phyloP scores from a whole-genome alignment of 108 stramenopile species.

The Stephanodiscus minutulus region DNA sequence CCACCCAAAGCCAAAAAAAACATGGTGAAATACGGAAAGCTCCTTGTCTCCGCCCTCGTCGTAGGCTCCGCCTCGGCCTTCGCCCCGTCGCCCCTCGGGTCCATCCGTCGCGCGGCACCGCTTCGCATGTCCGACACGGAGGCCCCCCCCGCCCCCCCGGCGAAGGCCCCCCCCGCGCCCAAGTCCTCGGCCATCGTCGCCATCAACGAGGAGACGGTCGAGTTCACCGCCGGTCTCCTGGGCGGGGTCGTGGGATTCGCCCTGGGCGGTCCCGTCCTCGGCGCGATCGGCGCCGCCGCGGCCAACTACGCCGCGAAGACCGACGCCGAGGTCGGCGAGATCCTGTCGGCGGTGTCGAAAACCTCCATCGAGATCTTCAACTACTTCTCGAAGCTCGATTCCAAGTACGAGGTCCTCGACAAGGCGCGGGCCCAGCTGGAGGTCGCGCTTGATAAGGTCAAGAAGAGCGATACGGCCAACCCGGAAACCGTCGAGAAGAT shows the following conservation, averaged over 20 bases:
- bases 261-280: constrained; percentile 56
- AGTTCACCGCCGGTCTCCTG: constrained; percentile 88
- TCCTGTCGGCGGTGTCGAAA: constrained; percentile 82
- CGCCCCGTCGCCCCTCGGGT: constrained; percentile 21
- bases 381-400: constrained; percentile 82
- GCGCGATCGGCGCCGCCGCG: constrained; percentile 42
- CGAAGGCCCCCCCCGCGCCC: constrained; percentile 19
- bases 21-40: constrained; percentile 51
- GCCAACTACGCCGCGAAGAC: constrained; percentile 86
- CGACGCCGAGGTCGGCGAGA: constrained; percentile 70
- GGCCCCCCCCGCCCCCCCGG: constrained; percentile 19
- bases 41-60: constrained; percentile 38
- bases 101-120: constrained; percentile 7
- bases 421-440: constrained; percentile 72
- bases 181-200: constrained; percentile 66
- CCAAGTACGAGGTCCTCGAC: constrained; percentile 84
- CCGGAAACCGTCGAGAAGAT: constrained; percentile 79
- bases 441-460: constrained; percentile 71
- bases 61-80: constrained; percentile 44
- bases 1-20: not conserved
- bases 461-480: constrained; percentile 64
- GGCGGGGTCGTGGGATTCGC: constrained; percentile 76
- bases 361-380: constrained; percentile 88
- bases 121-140: constrained; percentile 44
- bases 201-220: constrained; percentile 89